phyloP scores from a whole-genome alignment of 1,284 basidiomycete species.

The Crucibulum cyathiforme region DNA sequence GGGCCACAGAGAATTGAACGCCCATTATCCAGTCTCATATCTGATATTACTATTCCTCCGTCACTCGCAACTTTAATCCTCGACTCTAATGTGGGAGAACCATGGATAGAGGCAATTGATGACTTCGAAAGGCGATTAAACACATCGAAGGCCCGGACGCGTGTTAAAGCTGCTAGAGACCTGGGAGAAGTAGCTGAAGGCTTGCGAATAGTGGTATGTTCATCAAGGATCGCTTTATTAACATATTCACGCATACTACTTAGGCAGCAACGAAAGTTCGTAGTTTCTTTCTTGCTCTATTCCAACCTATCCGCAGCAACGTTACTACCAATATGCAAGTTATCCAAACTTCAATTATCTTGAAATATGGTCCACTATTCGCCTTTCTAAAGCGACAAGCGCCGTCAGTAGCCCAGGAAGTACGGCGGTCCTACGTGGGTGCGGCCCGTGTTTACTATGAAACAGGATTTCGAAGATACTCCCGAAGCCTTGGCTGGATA shows the following conservation, averaged over 20 bases:
- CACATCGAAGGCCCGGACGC: constrained; percentile 70
- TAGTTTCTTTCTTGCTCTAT: constrained; percentile 82
- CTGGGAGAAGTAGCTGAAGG: constrained; percentile 85
- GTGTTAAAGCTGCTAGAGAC: constrained; percentile 87
- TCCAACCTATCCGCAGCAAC: constrained; percentile 82
- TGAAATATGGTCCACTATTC: constrained; percentile 87
- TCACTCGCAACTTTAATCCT: constrained; percentile 79
- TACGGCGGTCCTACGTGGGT: constrained; percentile 87
- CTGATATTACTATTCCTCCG: constrained; percentile 85
- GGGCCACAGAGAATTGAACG: constrained; percentile 80
- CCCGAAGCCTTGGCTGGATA: constrained; percentile 79
- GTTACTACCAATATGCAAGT: constrained; percentile 95
- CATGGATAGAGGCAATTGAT: constrained; percentile 82
- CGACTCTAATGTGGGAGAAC: constrained; percentile 81
- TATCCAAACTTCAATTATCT: constrained; percentile 86
- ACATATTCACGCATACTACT: constrained; percentile 1
- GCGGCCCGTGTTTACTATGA: constrained; percentile 94
- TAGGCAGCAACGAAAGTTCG: constrained; percentile 90
- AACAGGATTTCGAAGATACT: constrained; percentile 92
- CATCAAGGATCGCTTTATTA: constrained; percentile 24
- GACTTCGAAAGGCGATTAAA: constrained; percentile 83
- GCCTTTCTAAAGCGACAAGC: constrained; percentile 87
- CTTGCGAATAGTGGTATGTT: constrained; percentile 77
- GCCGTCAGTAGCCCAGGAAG: constrained; percentile 82
- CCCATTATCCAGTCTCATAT: constrained; percentile 81